Base-by-base conservation (phyloP, 1,284 basidiomycete species). In the Ustilago shanxiensis region DNA sequence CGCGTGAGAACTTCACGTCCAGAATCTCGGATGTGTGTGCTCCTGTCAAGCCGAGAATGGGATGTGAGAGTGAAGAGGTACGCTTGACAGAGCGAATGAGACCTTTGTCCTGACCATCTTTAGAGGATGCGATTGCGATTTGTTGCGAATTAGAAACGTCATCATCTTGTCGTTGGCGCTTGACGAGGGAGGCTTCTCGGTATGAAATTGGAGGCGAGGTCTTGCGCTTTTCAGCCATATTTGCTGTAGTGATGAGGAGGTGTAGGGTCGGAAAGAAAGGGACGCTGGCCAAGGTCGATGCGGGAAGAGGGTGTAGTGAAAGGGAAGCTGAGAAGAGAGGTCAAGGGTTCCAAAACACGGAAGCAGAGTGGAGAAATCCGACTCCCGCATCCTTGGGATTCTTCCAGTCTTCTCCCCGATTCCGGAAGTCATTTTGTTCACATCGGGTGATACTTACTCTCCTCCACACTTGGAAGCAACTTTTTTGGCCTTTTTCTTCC, bases 211-310 rank as follows among this genome's bases (percentile, higher is more conserved):
- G 61, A 29, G 80, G 79, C 1, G 81, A 77, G 37, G 76, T 61
- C 61, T 82, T 83, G 53, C 82, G 82, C 59, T 84, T 85, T 49
- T 80, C 81, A 2, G 81, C 77, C 83, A 83, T 84, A 20, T n/a
- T 55, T 26, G 51, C 5, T 2, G 20, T 10, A 31, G 3, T 24
- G 10, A n/a, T 58, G 45, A 50, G 28, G 45, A 50, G 28, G 33
- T 3, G 28, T 33, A 39, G 47, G 22, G 57, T 20, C 8, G 16
- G 44, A 22, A 44, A 44, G 20, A 41, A 54, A 22, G 2, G 31
- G 16, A 24, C 20, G 51, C 13, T 24, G 24, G 18, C 13, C 33
- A 37, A 20, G 58, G 49, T 52, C 14, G 53, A 47, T 8, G 45
- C 29, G 44, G 29, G 47, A 39, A 29, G 33, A 7, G 45, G n/a